phyloP scores from a whole-genome alignment of 148 eudicot genomes.

The Nepenthes mirabilis region DNA sequence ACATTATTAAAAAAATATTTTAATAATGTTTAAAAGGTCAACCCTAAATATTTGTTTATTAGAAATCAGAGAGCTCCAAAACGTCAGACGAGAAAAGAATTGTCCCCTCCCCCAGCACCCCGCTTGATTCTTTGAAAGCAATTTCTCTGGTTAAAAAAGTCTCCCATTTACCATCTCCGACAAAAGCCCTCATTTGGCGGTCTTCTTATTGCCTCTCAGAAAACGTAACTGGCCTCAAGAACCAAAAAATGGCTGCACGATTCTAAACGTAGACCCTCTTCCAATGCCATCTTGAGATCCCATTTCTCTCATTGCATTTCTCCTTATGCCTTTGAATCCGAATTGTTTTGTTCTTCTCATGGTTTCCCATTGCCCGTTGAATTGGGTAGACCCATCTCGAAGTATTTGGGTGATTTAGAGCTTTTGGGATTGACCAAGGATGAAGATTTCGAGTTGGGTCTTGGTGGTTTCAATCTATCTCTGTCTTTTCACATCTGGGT shows the following conservation, averaged over 20 bases:
- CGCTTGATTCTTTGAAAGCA: too few relatives aligned
- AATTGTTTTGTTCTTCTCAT: conserved; percentile 3
- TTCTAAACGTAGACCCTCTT: conserved; percentile 9
- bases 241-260: not conserved
- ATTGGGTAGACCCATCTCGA: conserved; percentile 8
- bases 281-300: conserved; percentile 4
- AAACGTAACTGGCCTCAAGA: not conserved
- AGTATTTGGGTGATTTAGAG: not conserved
- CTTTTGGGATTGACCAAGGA: conserved; percentile 14
- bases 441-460: conserved; percentile 38
- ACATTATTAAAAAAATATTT: too few relatives aligned
- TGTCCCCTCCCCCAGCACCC: too few relatives aligned
- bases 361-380: conserved; percentile 1
- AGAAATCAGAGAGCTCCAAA: too few relatives aligned
- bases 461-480: conserved; percentile 18
- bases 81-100: too few relatives aligned
- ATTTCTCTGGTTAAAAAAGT: too few relatives aligned
- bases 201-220: not conserved
- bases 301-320: not conserved
- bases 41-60: too few relatives aligned
- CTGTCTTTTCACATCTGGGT: conserved; percentile 24
- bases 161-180: too few relatives aligned
- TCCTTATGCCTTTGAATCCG: conserved; percentile 4
- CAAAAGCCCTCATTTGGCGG: too few relatives aligned
- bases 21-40: too few relatives aligned